Conservation (phyloP, 73 alveolate genomes). For the Paramecium biaurelia region DNA sequence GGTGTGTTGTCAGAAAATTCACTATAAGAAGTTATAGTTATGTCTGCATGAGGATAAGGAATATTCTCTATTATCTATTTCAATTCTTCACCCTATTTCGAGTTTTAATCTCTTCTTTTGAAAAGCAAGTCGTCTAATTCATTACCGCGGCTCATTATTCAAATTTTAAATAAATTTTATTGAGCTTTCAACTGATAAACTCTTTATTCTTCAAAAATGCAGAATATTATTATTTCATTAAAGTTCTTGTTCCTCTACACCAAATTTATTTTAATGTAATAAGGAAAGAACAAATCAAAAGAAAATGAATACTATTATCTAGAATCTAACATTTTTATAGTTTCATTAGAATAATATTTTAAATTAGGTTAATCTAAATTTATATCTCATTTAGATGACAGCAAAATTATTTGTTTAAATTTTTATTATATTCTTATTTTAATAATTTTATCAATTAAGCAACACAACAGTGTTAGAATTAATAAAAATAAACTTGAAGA, state of each 20-base stretch:
- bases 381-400: background rate
- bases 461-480: too few relatives aligned
- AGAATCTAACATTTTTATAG: background rate
- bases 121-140: conserved; percentile 30
- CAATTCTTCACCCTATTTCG: background rate
- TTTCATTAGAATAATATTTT: too few relatives aligned
- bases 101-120: conserved; percentile 12
- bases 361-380: background rate
- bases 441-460: too few relatives aligned
- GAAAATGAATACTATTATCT: background rate
- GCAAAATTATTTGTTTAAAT: too few relatives aligned
- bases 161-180: background rate
- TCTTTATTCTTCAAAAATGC: background rate
- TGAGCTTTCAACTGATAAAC: background rate
- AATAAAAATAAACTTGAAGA: too few relatives aligned
- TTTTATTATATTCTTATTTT: too few relatives aligned
- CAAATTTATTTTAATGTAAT: background rate
- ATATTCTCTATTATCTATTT: background rate
- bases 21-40: conserved; percentile 34
- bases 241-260: background rate
- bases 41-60: conserved; percentile 33
- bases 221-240: background rate
- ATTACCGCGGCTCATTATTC: conserved; percentile 33
- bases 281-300: background rate
- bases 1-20: conserved; percentile 54